A percentile compares a stretch with the other conserved stretches of the same genome.
Evolutionary conservation across 2,329 filamentous ascomycete species (phyloP).

Genomic region (Sordariomycetes sp.): DNA sequence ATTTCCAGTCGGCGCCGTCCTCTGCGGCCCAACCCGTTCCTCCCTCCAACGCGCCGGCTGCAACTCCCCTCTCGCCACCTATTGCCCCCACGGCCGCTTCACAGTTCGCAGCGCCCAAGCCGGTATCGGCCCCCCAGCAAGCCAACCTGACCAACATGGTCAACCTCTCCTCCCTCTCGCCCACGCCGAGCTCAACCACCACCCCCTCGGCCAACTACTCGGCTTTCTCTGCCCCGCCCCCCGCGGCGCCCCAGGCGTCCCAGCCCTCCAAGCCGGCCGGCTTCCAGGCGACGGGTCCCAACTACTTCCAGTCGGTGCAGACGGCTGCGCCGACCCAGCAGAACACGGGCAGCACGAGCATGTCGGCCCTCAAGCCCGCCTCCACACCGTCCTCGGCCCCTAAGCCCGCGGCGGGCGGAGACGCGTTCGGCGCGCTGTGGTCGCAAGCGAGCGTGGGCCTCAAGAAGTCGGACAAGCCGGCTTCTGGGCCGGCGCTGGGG

Average conservation of each 20-base stretch:
- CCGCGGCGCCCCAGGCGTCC: conserved; percentile 15
- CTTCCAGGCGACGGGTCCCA: conserved; percentile 53
- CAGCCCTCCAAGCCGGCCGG: conserved; percentile 19
- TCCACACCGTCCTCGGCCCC: conserved; percentile 30
- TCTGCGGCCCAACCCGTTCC: conserved; percentile 26
- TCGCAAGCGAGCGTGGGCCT: conserved; percentile 62
- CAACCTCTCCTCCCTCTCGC: conserved; percentile 71
- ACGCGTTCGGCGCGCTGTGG: conserved; percentile 87
- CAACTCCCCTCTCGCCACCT: conserved; percentile 33
- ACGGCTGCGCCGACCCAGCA: conserved; percentile 18
- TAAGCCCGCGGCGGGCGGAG: conserved; percentile 52
- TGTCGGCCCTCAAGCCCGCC: conserved; percentile 37
- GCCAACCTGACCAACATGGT: conserved; percentile 73
- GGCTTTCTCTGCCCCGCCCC: conserved; percentile 43
- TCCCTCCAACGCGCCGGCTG: conserved; percentile 24
- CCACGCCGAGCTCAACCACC: conserved; percentile 47
- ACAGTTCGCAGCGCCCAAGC: conserved; percentile 75
- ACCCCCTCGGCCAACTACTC: conserved; percentile 53
- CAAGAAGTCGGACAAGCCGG: conserved; percentile 58
- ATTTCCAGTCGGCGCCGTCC: conserved; percentile 83
- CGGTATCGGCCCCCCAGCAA: conserved; percentile 72
- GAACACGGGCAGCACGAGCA: conserved; percentile 22
- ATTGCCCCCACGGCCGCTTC: conserved; percentile 38
- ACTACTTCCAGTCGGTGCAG: conserved; percentile 86
- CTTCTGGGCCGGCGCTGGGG: conserved; percentile 67